phyloP scores from a whole-genome alignment of 352 stramenopile genomes.

The Globisporangium rhizosaccharum region DNA sequence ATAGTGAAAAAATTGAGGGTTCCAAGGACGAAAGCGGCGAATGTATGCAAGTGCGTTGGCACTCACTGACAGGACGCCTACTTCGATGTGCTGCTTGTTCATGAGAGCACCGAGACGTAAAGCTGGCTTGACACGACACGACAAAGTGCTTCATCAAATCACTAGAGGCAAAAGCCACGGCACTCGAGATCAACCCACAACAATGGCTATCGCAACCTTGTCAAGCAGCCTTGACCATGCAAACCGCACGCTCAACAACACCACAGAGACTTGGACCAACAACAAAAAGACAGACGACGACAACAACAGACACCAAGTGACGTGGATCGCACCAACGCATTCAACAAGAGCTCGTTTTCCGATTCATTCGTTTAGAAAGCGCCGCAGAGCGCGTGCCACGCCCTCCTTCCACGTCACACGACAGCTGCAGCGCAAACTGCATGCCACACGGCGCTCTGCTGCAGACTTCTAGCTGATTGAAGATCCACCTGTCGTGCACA shows the following conservation, averaged over 20 bases:
- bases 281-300: background rate
- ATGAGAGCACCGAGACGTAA: background rate
- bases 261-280: background rate
- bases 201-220: no score
- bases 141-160: background rate
- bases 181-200: no score
- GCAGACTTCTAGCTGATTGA: conserved; percentile 12
- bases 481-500: conserved; percentile 10
- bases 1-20: background rate
- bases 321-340: background rate
- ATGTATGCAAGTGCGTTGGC: background rate
- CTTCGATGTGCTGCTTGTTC: background rate
- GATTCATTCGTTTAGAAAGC: conserved; percentile 19
- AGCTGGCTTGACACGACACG: background rate
- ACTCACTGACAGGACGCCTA: background rate
- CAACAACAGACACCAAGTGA: background rate
- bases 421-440: background rate
- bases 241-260: no score
- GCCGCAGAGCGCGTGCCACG: background rate
- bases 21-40: background rate
- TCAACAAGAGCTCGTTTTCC: conserved; percentile 19
- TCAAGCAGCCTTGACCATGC: no score
- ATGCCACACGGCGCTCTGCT: background rate
- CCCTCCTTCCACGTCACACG: background rate
- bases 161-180: background rate